phyloP scores from a whole-genome alignment of 2,329 filamentous ascomycete species.

The Exutisphaerella laricina region DNA sequence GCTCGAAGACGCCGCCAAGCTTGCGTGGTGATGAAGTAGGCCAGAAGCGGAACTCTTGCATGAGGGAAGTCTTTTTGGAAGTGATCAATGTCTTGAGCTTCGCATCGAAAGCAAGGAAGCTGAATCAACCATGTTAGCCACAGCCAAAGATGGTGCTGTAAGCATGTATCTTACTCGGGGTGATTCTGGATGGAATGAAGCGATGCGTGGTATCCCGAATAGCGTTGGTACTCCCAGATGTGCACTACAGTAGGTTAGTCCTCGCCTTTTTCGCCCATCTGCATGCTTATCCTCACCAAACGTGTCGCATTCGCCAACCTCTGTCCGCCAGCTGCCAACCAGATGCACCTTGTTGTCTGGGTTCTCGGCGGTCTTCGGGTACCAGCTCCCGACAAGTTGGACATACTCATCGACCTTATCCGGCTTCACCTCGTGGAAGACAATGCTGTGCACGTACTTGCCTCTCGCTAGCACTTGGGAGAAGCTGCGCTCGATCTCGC shows the following conservation, averaged over 20 bases:
- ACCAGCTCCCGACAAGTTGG: constrained; percentile 82
- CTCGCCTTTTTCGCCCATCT: not conserved
- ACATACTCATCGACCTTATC: constrained; percentile 95
- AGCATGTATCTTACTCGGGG: constrained; percentile 59
- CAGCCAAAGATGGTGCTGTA: no score
- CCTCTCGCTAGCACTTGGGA: constrained; percentile 89
- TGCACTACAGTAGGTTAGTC: constrained; percentile 60
- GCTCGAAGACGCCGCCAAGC: constrained; percentile 88
- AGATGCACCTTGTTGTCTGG: constrained; percentile 91
- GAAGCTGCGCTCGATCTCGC: constrained; percentile 93
- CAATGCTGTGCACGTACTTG: constrained; percentile 98
- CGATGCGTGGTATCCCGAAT: constrained; percentile 90
- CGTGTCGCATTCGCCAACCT: constrained; percentile 94
- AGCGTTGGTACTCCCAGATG: constrained; percentile 99
- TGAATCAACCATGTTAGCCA: no score
- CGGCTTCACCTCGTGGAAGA: constrained; percentile 91
- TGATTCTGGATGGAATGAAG: constrained; percentile 77
- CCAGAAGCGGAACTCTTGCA: constrained; percentile 99
- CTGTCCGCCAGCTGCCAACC: constrained; percentile 96
- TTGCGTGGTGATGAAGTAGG: constrained; percentile 85
- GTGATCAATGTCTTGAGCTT: constrained; percentile 82
- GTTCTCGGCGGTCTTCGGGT: constrained; percentile 77
- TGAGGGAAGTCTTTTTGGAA: constrained; percentile 80
- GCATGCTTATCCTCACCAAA: constrained; percentile 60
- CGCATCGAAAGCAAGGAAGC: constrained; percentile 71